Conservation (phyloP, 805 yeast genomes). For the Kuraishia capsulata region DNA sequence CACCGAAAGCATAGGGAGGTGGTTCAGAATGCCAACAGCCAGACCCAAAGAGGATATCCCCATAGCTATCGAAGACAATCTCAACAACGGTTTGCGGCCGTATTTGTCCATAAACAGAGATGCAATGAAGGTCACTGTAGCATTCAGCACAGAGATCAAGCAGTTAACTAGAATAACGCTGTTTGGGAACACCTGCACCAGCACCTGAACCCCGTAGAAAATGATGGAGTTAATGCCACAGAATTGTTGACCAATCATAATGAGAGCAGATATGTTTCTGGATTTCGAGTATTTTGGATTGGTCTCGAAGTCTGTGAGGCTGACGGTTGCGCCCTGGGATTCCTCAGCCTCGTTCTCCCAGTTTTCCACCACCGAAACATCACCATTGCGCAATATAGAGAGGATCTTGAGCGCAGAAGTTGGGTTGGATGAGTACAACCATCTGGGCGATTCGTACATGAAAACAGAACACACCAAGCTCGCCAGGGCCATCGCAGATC, state of each 20-base stretch:
- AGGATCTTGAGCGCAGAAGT: slow-evolving; percentile 12
- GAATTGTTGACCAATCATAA: slow-evolving; percentile 81
- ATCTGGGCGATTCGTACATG: slow-evolving; percentile 72
- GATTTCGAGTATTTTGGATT: slow-evolving; percentile 46
- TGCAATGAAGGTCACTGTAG: slow-evolving; percentile 61
- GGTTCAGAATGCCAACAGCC: slow-evolving; percentile 51
- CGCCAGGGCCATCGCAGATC: slow-evolving; percentile 40
- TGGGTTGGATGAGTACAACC: slow-evolving; percentile 47
- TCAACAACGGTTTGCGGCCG: slow-evolving; percentile 69
- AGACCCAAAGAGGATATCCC: slow-evolving; percentile 53
- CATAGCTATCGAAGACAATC: slow-evolving; percentile 63
- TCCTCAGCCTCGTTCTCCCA: slow-evolving; percentile 19
- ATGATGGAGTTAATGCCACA: slow-evolving; percentile 90
- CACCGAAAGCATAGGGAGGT: slow-evolving; percentile 42
- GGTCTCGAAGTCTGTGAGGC: slow-evolving; percentile 36
- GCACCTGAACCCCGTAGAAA: slow-evolving; percentile 84
- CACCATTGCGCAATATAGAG: slow-evolving; percentile 27
- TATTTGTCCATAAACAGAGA: slow-evolving; percentile 67
- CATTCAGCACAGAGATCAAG: slow-evolving; percentile 65
- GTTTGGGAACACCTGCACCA: slow-evolving; percentile 63
- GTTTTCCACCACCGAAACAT: slow-evolving; percentile 5
- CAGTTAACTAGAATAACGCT: slow-evolving; percentile 68
- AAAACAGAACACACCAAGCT: slow-evolving; percentile 34
- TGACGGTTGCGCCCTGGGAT: slow-evolving; percentile 13
- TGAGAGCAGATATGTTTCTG: slow-evolving; percentile 55